Evolutionary conservation across 2,329 filamentous ascomycete genomes (phyloP).

Genomic region (Aspergillus aculeatus): DNA sequence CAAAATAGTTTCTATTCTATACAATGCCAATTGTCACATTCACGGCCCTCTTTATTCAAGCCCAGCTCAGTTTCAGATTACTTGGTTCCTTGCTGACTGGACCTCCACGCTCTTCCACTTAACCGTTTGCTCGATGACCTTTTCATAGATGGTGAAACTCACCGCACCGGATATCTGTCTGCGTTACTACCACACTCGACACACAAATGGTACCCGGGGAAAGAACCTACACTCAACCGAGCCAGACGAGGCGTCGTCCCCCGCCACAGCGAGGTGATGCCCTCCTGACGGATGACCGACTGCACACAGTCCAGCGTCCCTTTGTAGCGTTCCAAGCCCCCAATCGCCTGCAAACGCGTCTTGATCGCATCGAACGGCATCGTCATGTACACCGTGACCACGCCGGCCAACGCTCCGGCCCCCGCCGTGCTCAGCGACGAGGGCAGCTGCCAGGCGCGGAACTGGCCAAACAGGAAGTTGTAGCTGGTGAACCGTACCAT

Average conservation of each 20-base stretch:
- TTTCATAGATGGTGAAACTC: constrained; percentile 18
- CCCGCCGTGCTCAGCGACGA: constrained; percentile 59
- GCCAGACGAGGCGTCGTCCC: constrained; percentile 51
- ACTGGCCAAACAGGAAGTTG: too few species aligned
- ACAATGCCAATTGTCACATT: too few species aligned
- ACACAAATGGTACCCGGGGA: neutral
- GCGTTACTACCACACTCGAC: neutral
- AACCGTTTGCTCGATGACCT: constrained; percentile 12
- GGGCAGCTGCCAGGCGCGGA: constrained; percentile 47
- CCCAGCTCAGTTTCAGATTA: neutral
- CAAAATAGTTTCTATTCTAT: too few species aligned
- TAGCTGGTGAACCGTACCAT: constrained; percentile 58
- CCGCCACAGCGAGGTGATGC: constrained; percentile 61
- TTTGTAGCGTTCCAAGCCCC: constrained; percentile 52
- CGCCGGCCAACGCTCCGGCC: constrained; percentile 57
- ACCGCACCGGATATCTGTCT: constrained; percentile 16
- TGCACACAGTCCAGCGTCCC: constrained; percentile 21
- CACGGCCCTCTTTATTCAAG: too few species aligned
- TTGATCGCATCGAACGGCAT: constrained; percentile 48
- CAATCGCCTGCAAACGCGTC: constrained; percentile 49
- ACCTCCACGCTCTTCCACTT: neutral
- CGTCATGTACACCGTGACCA: constrained; percentile 45
- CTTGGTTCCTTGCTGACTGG: neutral
- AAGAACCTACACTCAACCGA: constrained; percentile 16
- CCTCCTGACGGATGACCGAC: constrained; percentile 45